A percentile compares a stretch with the other conserved stretches of the same genome.
Evolutionary conservation across 2,329 filamentous ascomycete genomes (phyloP).

Genomic region (Periconia sp.): DNA sequence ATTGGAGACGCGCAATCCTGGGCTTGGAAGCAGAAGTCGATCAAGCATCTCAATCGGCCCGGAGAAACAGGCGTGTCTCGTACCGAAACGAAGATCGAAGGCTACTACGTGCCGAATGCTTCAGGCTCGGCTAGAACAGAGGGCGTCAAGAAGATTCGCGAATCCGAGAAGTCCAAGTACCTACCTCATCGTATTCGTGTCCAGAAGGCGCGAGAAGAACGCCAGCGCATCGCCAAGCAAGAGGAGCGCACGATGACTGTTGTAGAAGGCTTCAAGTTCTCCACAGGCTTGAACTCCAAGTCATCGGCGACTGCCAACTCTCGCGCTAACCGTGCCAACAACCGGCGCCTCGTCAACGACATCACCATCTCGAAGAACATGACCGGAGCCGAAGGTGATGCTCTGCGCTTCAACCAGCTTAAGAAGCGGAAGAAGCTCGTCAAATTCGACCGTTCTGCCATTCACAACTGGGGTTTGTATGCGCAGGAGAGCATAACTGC

Average conservation of each 20-base stretch:
- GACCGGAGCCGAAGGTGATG: slow-evolving; percentile 78
- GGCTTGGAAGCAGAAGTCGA: slow-evolving; percentile 75
- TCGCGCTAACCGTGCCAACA: slow-evolving; percentile 91
- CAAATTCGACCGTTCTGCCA: slow-evolving; percentile 95
- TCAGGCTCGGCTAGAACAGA: slow-evolving; percentile 91
- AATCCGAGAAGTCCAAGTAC: slow-evolving; percentile 98
- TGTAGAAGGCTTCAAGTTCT: slow-evolving; percentile 62
- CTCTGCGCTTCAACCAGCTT: slow-evolving; percentile 96
- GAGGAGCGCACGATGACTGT: slow-evolving; percentile 53
- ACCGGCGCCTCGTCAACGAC: slow-evolving; percentile 91
- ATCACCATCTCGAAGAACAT: slow-evolving; percentile 87
- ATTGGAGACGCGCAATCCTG: slow-evolving; percentile 67
- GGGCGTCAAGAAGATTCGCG: slow-evolving; percentile 92
- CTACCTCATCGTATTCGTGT: slow-evolving; percentile 97
- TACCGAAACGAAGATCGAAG: slow-evolving; percentile 62
- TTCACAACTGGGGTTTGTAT: slow-evolving; percentile 98
- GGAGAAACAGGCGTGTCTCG: slow-evolving; percentile 61
- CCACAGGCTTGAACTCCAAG: slow-evolving; percentile 75
- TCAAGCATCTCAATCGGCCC: slow-evolving; percentile 70
- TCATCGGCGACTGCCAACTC: slow-evolving; percentile 86
- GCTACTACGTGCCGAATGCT: slow-evolving; percentile 82
- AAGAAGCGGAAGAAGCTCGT: slow-evolving; percentile 99
- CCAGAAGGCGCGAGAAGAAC: slow-evolving; percentile 86
- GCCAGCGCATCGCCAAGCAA: slow-evolving; percentile 76
- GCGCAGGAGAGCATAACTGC: slow-evolving; percentile 96